Base-by-base conservation (phyloP, 202 grass and related monocot genomes). In the Setaria viridis region DNA sequence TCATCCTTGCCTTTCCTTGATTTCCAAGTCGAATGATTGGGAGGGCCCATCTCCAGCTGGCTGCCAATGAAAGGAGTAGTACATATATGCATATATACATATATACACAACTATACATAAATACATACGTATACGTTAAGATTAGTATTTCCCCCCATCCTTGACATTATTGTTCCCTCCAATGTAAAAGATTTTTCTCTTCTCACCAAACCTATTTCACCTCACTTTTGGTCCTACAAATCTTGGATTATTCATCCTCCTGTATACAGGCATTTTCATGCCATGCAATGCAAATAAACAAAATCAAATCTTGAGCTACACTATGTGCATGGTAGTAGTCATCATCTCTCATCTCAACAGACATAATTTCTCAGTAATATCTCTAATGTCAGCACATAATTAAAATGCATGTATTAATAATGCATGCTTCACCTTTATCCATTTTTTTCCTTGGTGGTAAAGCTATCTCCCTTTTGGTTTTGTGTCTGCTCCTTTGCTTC, bases 1-100 rank as follows among this genome's bases (percentile, higher is more conserved):
- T 97, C 91, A 68, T 94, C 84, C 67, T 84, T 90, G 74, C 92
- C 94, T 87, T 97, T 94, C 88, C 94, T 97, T 94, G 94, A 94
- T 91, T 92, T 94, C 74, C 94, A 94, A 91, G 92, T 97, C 84
- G 94, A 97, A 80, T 97, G 92, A 91, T 92, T 77, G 58, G 53
- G 11, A 39, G 62, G 56, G n/a, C 47, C 39, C 13, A 71, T 32
- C 80, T 63, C 67, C 89, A 91, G 49, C 73, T 78, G 32, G 67
- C 53, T 59, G 42, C 53, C 69, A 35, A 74, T 56, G 20, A 32
- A 39, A 75, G 50, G 65, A 80, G 13, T 63, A 82, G 80, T 82
- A 84, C 81, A 75, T 84, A 84, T 74, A 80, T 79, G 66, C 39
- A 41, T 41, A 41, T 41, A 41, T 39, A 39, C 76, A 70, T 80